Conservation (phyloP, 1,139 yeast genomes). For the Suhomyces maxii region DNA sequence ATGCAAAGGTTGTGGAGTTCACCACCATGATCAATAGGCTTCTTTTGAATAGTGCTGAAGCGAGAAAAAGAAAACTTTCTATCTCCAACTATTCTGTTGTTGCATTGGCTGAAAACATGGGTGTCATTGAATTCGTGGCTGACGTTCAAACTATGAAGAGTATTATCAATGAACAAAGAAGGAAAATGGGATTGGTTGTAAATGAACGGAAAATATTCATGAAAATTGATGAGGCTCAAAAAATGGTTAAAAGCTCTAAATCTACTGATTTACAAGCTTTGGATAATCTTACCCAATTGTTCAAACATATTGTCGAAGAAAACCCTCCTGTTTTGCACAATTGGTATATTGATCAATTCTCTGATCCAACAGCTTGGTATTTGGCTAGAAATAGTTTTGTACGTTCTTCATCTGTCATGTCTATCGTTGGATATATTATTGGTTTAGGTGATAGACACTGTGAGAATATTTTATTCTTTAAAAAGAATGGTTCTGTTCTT, state of each 20-base stretch:
- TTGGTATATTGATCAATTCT: slow-evolving; percentile 87
- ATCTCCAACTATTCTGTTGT: slow-evolving; percentile 87
- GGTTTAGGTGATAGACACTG: slow-evolving; percentile 97
- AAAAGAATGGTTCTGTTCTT: slow-evolving; percentile 72
- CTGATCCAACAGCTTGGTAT: slow-evolving; percentile 90
- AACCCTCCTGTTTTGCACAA: slow-evolving; percentile 78
- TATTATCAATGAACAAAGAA: slow-evolving; percentile 51
- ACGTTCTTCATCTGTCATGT: slow-evolving; percentile 90
- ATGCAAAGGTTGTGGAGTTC: slow-evolving; percentile 91
- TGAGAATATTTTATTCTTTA: slow-evolving; percentile 79
- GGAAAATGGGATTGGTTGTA: slow-evolving; percentile 34
- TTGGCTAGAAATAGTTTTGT: slow-evolving; percentile 72
- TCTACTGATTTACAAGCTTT: slow-evolving; percentile 18
- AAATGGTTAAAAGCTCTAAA: slow-evolving; percentile 29
- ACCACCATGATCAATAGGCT: slow-evolving; percentile 84
- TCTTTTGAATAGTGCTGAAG: slow-evolving; percentile 63
- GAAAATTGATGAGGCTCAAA: slow-evolving; percentile 43
- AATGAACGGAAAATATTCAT: slow-evolving; percentile 36
- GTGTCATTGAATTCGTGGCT: slow-evolving; percentile 91
- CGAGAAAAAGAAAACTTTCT: slow-evolving; percentile 67
- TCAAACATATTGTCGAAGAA: slow-evolving; percentile 31
- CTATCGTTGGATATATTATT: slow-evolving; percentile 87
- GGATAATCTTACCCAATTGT: slow-evolving; percentile 27
- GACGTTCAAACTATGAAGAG: slow-evolving; percentile 80
- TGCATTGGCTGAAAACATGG: slow-evolving; percentile 83